Evolutionary conservation across 805 yeast species (phyloP).

Genomic region (Candida multigemmis): DNA sequence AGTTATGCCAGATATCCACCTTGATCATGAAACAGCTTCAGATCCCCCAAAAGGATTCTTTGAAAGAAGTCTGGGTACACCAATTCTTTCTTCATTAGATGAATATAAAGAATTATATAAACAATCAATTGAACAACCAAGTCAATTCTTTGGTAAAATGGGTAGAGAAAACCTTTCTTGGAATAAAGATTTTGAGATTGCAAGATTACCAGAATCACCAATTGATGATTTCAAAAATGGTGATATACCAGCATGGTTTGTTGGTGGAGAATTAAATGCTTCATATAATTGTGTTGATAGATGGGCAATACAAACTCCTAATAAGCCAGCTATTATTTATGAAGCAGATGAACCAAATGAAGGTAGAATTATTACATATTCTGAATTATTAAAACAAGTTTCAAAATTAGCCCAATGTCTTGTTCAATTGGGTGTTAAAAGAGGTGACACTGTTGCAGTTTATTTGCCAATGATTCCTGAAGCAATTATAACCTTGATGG

Average conservation of each 20-base stretch:
- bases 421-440: conserved; percentile 74
- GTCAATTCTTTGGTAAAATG: conserved; percentile 43
- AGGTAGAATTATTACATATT: conserved; percentile 69
- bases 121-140: conserved; percentile 49
- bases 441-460: conserved; percentile 95
- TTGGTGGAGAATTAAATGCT: conserved; percentile 90
- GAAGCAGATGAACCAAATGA: conserved; percentile 89
- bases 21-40: conserved; percentile 22
- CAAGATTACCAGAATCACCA: conserved; percentile 37
- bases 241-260: conserved; percentile 81
- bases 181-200: conserved; percentile 41
- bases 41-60: conserved; percentile 30
- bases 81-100: conserved; percentile 40
- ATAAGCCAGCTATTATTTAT: conserved; percentile 75
- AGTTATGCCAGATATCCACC: too few relatives aligned
- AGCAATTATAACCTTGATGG: conserved; percentile 89
- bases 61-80: conserved; percentile 36
- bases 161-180: conserved; percentile 44
- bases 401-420: conserved; percentile 81
- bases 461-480: conserved; percentile 98
- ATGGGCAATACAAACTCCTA: conserved; percentile 83
- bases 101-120: conserved; percentile 43
- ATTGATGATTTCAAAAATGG: conserved; percentile 49
- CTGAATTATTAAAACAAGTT: conserved; percentile 78
- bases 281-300: conserved; percentile 91